These are phyloP conservation scores for Metschnikowia drakensbergensis DNA, from an alignment of 805 yeast species.

Conservation along the genomic window DNA sequence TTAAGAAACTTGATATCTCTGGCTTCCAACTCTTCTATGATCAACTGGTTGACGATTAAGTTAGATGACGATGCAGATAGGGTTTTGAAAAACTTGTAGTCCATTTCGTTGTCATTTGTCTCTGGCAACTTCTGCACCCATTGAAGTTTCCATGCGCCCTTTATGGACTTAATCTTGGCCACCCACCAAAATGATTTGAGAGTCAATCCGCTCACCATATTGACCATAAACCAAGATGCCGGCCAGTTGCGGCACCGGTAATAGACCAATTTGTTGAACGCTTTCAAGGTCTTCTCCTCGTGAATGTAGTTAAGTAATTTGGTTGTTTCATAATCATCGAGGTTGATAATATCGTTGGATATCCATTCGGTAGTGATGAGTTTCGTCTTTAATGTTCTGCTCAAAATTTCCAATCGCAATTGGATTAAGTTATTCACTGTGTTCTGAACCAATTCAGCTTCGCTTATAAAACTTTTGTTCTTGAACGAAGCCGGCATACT, in stretches of 20 bases:
- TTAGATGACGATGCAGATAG: constrained; percentile 45
- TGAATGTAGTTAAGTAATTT: constrained; percentile 36
- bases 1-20: constrained; percentile 35
- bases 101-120: constrained; percentile 15
- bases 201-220: constrained; percentile 34
- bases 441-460: constrained; percentile 28
- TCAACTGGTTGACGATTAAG: constrained; percentile 47
- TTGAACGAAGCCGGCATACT: constrained; percentile 16
- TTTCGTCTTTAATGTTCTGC: constrained; percentile 50
- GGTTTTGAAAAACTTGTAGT: constrained; percentile 34
- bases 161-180: constrained; percentile 44
- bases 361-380: constrained; percentile 70
- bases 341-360: constrained; percentile 48
- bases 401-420: constrained; percentile 47
- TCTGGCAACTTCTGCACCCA: constrained; percentile 41
- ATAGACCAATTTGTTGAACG: constrained; percentile 27
- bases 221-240: constrained; percentile 50
- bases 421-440: constrained; percentile 38
- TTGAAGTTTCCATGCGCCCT: constrained; percentile 54
- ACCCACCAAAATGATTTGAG: constrained; percentile 49
- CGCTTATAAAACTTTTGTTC: constrained; percentile 25
- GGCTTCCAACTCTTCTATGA: constrained; percentile 46
- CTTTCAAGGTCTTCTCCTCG: constrained; percentile 18
- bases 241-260: constrained; percentile 55
- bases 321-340: constrained; percentile 46